These are phyloP conservation scores for Geotrichum klebahnii DNA, from an alignment of 1,139 yeast species.

Conservation along the genomic window DNA sequence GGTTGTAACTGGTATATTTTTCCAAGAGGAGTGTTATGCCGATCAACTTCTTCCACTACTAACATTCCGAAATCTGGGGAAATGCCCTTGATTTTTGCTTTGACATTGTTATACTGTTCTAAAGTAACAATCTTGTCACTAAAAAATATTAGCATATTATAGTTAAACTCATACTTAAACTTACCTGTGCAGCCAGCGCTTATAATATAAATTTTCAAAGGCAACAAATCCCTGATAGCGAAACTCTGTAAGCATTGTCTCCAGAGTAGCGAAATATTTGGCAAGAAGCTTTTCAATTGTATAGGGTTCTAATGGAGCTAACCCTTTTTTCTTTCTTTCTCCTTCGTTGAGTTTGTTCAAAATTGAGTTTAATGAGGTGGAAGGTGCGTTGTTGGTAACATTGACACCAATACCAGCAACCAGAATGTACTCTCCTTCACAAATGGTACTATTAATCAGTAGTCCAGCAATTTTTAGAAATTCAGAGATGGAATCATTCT, in stretches of 20 bases:
- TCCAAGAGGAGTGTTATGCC: slow-evolving; percentile 45
- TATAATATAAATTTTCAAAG: slow-evolving; percentile 69
- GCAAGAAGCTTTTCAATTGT: slow-evolving; percentile 67
- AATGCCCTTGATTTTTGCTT: slow-evolving; percentile 73
- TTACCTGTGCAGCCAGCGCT: slow-evolving; percentile 85
- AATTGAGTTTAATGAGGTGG: slow-evolving; percentile 77
- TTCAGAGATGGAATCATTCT: slow-evolving; percentile 4
- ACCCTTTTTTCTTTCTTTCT: slow-evolving; percentile 44
- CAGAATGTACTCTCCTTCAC: slow-evolving; percentile 52
- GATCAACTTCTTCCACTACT: slow-evolving; percentile 61
- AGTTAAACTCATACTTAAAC: too few species aligned
- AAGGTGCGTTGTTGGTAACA: slow-evolving; percentile 80
- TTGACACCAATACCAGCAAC: slow-evolving; percentile 86
- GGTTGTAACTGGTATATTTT: slow-evolving; percentile 71
- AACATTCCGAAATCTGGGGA: slow-evolving; percentile 79
- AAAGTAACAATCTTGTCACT: slow-evolving; percentile 56
- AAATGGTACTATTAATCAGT: slow-evolving; percentile 69
- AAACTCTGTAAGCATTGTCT: slow-evolving; percentile 57
- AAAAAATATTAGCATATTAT: too few species aligned
- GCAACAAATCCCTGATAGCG: slow-evolving; percentile 60
- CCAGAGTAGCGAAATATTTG: slow-evolving; percentile 60
- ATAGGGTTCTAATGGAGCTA: slow-evolving; percentile 35
- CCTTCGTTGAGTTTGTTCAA: slow-evolving; percentile 50
- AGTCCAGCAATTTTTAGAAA: slow-evolving; percentile 82
- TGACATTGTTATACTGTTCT: slow-evolving; percentile 46